Conservation (phyloP, 2,329 filamentous ascomycete species). For the Pyrenochaeta sp. region DNA sequence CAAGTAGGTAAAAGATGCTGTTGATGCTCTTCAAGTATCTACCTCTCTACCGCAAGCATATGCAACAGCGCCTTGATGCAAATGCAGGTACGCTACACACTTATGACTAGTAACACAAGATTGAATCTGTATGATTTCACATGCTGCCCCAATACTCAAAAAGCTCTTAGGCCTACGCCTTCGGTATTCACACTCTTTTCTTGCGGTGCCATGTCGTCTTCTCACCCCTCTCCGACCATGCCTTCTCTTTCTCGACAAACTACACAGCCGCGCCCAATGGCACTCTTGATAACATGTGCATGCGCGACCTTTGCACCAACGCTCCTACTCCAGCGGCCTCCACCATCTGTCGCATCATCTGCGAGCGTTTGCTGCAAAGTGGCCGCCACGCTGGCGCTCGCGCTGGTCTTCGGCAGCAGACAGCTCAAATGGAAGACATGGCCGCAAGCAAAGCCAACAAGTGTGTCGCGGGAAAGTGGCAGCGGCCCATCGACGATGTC, state of each 20-base stretch:
- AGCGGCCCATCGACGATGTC: slow-evolving; percentile 33
- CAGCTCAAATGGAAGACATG: slow-evolving; percentile 83
- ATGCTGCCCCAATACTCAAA: not conserved
- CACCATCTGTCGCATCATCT: slow-evolving; percentile 53
- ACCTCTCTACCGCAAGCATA: not conserved
- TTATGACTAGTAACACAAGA: not conserved
- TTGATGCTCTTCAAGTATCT: too few relatives aligned
- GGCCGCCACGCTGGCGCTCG: slow-evolving; percentile 53
- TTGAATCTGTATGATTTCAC: not conserved
- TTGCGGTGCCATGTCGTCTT: not conserved
- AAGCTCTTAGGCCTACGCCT: too few relatives aligned
- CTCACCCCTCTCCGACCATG: not conserved
- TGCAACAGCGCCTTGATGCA: not conserved
- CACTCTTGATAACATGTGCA: slow-evolving; percentile 86
- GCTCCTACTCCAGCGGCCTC: slow-evolving; percentile 63
- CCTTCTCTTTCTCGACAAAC: slow-evolving; percentile 42
- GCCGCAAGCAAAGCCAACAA: slow-evolving; percentile 83
- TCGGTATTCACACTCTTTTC: not conserved
- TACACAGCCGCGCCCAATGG: slow-evolving; percentile 65
- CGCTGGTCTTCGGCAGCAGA: slow-evolving; percentile 60
- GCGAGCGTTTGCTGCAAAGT: slow-evolving; percentile 55
- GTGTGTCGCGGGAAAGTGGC: slow-evolving; percentile 62
- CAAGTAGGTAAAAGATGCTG: too few relatives aligned
- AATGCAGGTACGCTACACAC: not conserved
- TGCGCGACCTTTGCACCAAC: slow-evolving; percentile 65